phyloP scores from a whole-genome alignment of 2,329 filamentous ascomycete genomes.

The Claviceps sp. region DNA sequence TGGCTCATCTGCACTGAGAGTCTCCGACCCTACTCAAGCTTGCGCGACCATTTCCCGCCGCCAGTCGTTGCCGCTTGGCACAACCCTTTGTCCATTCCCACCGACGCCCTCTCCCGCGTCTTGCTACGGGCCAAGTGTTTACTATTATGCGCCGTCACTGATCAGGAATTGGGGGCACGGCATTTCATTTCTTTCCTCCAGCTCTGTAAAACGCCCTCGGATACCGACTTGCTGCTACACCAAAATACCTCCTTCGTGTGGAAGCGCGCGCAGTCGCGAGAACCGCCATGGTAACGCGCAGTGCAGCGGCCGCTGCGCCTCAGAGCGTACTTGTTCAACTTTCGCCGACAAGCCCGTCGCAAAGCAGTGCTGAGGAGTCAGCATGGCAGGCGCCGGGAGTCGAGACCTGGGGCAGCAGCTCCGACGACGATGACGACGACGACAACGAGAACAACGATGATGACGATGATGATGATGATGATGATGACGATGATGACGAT shows the following conservation, averaged over 20 bases:
- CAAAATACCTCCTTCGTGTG: not conserved
- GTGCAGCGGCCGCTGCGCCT: not conserved
- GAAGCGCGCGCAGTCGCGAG: not conserved
- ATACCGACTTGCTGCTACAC: no score
- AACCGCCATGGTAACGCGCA: not conserved
- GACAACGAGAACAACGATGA: not conserved
- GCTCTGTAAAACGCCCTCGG: not conserved
- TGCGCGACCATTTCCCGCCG: no score
- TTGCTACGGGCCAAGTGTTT: not conserved
- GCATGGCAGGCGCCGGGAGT: not conserved
- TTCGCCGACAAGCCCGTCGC: not conserved
- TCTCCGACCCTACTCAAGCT: no score
- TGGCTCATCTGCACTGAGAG: no score
- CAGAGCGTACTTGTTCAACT: not conserved
- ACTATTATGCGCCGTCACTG: not conserved
- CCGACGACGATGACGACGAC: not conserved
- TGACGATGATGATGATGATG: not conserved
- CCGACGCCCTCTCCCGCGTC: not conserved
- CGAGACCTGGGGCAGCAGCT: constrained; percentile 2
- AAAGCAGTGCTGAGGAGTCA: not conserved
- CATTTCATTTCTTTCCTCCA: not conserved
- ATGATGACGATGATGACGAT: not conserved
- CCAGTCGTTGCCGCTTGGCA: no score
- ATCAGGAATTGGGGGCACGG: not conserved
- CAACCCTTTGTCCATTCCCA: no score